These are phyloP conservation scores for Angomonas ambiguus DNA, from an alignment of 208 protist genomes.

Conservation along the genomic window DNA sequence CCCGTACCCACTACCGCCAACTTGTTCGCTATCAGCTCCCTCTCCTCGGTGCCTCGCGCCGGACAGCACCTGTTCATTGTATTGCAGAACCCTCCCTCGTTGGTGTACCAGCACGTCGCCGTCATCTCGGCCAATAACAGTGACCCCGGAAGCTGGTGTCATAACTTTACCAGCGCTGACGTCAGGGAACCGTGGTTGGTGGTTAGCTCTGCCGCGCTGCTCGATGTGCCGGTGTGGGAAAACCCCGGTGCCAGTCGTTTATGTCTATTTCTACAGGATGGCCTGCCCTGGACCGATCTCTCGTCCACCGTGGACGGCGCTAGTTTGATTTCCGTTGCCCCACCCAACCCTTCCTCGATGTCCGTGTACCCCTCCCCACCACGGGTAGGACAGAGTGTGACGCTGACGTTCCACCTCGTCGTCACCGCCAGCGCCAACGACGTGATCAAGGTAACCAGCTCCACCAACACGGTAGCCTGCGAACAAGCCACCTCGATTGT, in stretches of 20 bases:
- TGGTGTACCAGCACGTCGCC: constrained; percentile 20
- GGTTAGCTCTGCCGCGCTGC: constrained; percentile 31
- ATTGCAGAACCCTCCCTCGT: constrained; percentile 19
- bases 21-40: constrained; percentile 21
- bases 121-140: constrained; percentile 36
- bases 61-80: constrained; percentile 68
- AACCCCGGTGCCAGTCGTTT: constrained; percentile 43
- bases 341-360: constrained; percentile 63
- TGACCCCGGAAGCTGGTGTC: constrained; percentile 74
- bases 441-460: constrained; percentile 43
- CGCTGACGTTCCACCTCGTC: constrained; percentile 68
- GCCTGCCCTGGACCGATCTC: constrained; percentile 58
- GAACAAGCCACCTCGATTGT: constrained; percentile 27
- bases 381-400: constrained; percentile 86
- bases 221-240: constrained; percentile 72
- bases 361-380: constrained; percentile 46
- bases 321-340: constrained; percentile 29
- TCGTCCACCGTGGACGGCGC: constrained; percentile 29
- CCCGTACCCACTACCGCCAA: constrained; percentile 37
- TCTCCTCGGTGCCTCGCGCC: constrained; percentile 42
- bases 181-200: constrained; percentile 53
- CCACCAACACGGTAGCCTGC: constrained; percentile 33
- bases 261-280: constrained; percentile 37
- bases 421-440: constrained; percentile 41
- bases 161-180: constrained; percentile 67